Percentiles rank a stretch among this genome's conserved stretches.
phyloP scores from a whole-genome alignment of 352 stramenopile species.

The Globisporangium irregulare region DNA sequence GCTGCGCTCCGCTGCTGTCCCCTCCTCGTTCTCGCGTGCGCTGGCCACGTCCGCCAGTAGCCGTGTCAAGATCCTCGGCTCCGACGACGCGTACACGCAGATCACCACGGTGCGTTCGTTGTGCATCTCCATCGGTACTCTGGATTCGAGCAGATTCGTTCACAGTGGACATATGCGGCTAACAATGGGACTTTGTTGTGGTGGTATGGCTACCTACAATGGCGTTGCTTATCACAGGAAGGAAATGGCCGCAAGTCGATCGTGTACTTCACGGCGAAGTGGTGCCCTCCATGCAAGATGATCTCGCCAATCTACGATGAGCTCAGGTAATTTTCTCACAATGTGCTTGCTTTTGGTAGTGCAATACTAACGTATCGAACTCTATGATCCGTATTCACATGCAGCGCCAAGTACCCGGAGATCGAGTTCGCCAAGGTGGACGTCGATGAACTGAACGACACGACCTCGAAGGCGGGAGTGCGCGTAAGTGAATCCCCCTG shows the following conservation, averaged over 20 bases:
- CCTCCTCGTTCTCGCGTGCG: slow-evolving; percentile 18
- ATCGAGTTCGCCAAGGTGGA: slow-evolving; percentile 88
- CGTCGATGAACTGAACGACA: slow-evolving; percentile 81
- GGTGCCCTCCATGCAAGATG: slow-evolving; percentile 91
- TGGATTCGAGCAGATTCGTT: not conserved
- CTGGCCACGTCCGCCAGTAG: slow-evolving; percentile 44
- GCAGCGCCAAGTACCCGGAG: slow-evolving; percentile 49
- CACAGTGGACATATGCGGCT: not conserved
- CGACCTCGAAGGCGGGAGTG: slow-evolving; percentile 73
- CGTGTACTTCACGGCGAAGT: slow-evolving; percentile 89
- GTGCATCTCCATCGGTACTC: not conserved
- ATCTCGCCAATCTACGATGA: slow-evolving; percentile 87
- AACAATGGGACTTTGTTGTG: not conserved
- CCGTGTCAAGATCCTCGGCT: slow-evolving; percentile 73
- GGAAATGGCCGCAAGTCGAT: slow-evolving; percentile 68
- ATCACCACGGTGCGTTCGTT: slow-evolving; percentile 49
- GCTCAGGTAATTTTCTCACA: slow-evolving; percentile 45
- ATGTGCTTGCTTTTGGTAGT: not conserved
- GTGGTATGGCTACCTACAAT: not conserved
- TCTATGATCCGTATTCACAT: not conserved
- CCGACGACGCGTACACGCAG: slow-evolving; percentile 67
- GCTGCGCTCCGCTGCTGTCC: slow-evolving; percentile 24
- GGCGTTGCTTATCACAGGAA: slow-evolving; percentile 25
- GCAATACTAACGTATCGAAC: not conserved
- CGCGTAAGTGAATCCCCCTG: slow-evolving; percentile 41